A percentile compares a stretch with the other conserved stretches of the same genome.
These are phyloP conservation scores for Pythium dissotocum DNA, from an alignment of 352 stramenopile genomes.

Conservation along the genomic window DNA sequence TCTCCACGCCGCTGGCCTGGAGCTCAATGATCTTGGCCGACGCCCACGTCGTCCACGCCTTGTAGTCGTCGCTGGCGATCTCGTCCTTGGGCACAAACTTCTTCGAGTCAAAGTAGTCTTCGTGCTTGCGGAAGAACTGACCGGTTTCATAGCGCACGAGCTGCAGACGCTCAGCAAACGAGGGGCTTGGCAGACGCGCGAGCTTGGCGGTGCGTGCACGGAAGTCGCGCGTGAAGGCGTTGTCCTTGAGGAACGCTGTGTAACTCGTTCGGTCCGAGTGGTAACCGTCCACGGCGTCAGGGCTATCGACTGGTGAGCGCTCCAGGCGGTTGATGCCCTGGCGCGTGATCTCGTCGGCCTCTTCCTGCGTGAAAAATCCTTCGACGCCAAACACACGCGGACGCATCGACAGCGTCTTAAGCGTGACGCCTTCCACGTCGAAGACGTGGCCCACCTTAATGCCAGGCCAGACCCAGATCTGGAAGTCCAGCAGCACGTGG, in stretches of 20 bases:
- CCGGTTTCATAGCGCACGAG: conserved; percentile 68
- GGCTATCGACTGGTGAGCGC: conserved; percentile 61
- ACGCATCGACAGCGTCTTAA: conserved; percentile 63
- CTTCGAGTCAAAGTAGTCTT: conserved; percentile 79
- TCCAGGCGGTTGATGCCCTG: conserved; percentile 46
- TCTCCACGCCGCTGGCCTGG: conserved; percentile 23
- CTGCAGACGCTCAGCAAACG: conserved; percentile 58
- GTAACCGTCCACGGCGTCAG: conserved; percentile 56
- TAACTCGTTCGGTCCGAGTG: conserved; percentile 65
- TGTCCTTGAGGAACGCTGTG: conserved; percentile 70
- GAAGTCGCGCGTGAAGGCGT: conserved; percentile 64
- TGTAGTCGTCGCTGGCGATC: conserved; percentile 42
- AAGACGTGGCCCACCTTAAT: conserved; percentile 66
- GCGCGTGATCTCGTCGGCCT: conserved; percentile 56
- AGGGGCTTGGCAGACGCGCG: conserved; percentile 46
- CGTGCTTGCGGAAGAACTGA: conserved; percentile 77
- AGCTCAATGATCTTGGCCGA: conserved; percentile 37
- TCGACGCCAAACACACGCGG: conserved; percentile 70
- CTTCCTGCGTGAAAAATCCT: conserved; percentile 57
- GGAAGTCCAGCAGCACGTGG: conserved; percentile 65
- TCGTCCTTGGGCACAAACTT: conserved; percentile 52
- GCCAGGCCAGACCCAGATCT: conserved; percentile 80
- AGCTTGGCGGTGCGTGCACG: conserved; percentile 48
- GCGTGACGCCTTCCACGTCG: conserved; percentile 44
- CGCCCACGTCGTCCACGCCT: conserved; percentile 52